These are phyloP conservation scores for Macaranga tanarius DNA, from an alignment of 441 rosid species.

Conservation along the genomic window DNA sequence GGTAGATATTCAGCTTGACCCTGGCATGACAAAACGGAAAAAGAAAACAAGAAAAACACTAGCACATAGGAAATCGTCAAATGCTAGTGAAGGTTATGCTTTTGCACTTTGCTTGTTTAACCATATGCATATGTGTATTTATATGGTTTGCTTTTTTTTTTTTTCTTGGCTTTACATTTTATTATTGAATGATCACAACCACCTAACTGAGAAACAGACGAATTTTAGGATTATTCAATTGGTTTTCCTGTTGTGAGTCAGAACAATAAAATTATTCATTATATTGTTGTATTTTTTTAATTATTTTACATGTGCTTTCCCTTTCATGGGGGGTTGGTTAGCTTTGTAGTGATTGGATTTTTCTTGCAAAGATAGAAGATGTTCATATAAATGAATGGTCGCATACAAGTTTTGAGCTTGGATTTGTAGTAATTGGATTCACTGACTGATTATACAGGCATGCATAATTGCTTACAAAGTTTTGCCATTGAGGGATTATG, in stretches of 20 bases:
- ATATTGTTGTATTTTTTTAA: background rate
- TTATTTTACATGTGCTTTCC: background rate
- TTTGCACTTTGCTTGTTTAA: constrained; percentile 4
- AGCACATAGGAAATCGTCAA: constrained; percentile 33
- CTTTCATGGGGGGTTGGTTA: background rate
- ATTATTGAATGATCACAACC: background rate
- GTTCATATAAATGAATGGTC: too few species aligned
- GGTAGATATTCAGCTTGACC: constrained; percentile 26
- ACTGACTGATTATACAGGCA: background rate
- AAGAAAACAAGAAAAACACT: constrained; percentile 53
- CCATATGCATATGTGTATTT: background rate
- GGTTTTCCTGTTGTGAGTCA: background rate
- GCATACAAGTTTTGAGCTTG: background rate
- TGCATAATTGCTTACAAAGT: background rate
- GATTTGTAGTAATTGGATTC: background rate
- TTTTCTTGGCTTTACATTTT: constrained; percentile 2
- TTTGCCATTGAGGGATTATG: background rate
- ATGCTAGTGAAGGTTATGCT: constrained; percentile 45
- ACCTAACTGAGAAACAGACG: background rate
- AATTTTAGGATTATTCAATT: background rate
- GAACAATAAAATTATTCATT: background rate
- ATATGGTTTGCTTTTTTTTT: background rate
- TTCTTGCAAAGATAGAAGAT: too few species aligned
- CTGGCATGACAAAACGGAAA: constrained; percentile 38
- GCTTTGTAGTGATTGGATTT: background rate